These are phyloP conservation scores for Cardamine resedifolia DNA, from an alignment of 345 rosid species.

Conservation along the genomic window DNA sequence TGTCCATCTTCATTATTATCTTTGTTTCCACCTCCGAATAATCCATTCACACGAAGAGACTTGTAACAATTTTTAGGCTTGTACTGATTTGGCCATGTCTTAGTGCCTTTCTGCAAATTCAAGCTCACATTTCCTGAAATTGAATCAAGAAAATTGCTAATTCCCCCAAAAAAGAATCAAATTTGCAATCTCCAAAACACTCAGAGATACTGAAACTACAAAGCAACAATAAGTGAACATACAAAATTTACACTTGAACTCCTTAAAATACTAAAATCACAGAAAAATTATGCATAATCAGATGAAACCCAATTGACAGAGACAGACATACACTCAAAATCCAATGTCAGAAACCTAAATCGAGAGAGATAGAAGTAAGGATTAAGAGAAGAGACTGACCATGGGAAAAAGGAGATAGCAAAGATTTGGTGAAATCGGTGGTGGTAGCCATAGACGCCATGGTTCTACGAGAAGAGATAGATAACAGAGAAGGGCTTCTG, in stretches of 20 bases:
- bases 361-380: neutral
- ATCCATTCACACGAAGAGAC: slow-evolving; percentile 56
- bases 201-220: neutral
- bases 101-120: slow-evolving; percentile 34
- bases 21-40: slow-evolving; percentile 89
- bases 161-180: neutral
- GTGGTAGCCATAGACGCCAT: slow-evolving; percentile 75
- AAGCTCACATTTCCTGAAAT: slow-evolving; percentile 28
- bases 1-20: slow-evolving; percentile 59
- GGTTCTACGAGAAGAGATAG: slow-evolving; percentile 16
- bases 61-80: slow-evolving; percentile 29
- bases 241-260: neutral
- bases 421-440: slow-evolving; percentile 42
- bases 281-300: neutral
- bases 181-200: neutral
- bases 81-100: slow-evolving; percentile 2
- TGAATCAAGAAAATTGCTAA: neutral
- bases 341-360: neutral
- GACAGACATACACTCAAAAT: neutral
- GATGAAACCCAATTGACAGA: neutral
- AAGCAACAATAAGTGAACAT: neutral
- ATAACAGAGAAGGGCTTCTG: neutral
- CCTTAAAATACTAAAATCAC: neutral
- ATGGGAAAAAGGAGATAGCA: slow-evolving; percentile 37
- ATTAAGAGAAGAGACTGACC: slow-evolving; percentile 37